phyloP scores from a whole-genome alignment of 345 rosid species.

The Erodium maritimum region DNA sequence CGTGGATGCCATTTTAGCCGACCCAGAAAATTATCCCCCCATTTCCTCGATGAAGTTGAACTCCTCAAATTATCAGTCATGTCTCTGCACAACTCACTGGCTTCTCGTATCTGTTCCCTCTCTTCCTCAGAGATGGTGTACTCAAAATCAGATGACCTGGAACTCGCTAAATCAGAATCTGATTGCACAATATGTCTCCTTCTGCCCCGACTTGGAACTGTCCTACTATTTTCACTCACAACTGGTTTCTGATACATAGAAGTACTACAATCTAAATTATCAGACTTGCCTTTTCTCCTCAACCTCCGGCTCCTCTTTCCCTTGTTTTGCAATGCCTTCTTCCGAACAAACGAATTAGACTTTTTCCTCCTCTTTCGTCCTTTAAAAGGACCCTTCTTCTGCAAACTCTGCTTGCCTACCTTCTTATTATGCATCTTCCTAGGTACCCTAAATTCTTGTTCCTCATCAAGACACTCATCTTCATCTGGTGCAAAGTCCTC shows the following conservation, averaged over 20 bases:
- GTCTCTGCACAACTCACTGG: slow-evolving; percentile 26
- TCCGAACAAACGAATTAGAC: slow-evolving; percentile 14
- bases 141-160: slow-evolving; percentile 61
- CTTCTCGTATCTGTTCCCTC: slow-evolving; percentile 85
- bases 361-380: slow-evolving; percentile 33
- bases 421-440: slow-evolving; percentile 21
- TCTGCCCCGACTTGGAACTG: slow-evolving; percentile 21
- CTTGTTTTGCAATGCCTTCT: slow-evolving; percentile 28
- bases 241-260: slow-evolving; percentile 27
- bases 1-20: slow-evolving; percentile 28
- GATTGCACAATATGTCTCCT: slow-evolving; percentile 38
- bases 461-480: slow-evolving; percentile 68
- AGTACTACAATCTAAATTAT: slow-evolving; percentile 35
- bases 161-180: slow-evolving; percentile 56
- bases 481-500: slow-evolving; percentile 21
- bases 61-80: slow-evolving; percentile 40
- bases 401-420: slow-evolving; percentile 20
- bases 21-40: slow-evolving; percentile 26
- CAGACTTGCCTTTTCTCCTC: slow-evolving; percentile 34
- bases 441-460: slow-evolving; percentile 26
- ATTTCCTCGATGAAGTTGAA: slow-evolving; percentile 34
- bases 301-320: slow-evolving; percentile 29
- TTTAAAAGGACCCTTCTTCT: slow-evolving; percentile 23
- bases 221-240: slow-evolving; percentile 33
- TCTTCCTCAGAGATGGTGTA: slow-evolving; percentile 93